phyloP scores from a whole-genome alignment of 2,329 filamentous ascomycete species.

The Thelonectria discophora region DNA sequence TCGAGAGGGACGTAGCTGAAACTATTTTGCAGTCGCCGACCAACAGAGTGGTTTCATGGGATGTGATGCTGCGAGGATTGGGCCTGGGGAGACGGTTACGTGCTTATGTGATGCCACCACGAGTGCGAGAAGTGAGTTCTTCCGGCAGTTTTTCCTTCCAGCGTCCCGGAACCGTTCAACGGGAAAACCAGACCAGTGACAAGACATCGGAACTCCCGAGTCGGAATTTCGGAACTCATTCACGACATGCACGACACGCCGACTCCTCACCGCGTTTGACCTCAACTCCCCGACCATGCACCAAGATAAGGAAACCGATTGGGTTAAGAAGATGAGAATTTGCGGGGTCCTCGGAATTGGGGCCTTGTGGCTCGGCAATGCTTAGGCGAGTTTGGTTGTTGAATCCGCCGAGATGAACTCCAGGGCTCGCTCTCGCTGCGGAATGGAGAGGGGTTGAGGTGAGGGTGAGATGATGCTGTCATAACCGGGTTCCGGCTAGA shows the following conservation, averaged over 20 bases:
- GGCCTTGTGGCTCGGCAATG: not conserved
- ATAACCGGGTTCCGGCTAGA: slow-evolving; percentile 10
- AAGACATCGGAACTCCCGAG: not conserved
- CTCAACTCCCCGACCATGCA: not conserved
- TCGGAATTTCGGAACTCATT: slow-evolving; percentile 14
- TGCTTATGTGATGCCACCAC: no score
- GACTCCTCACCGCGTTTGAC: not conserved
- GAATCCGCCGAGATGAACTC: not conserved
- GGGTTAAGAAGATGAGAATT: not conserved
- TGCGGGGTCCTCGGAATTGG: slow-evolving; percentile 10
- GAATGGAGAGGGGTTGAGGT: not conserved
- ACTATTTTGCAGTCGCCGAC: not conserved
- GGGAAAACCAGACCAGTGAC: not conserved
- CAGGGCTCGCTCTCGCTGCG: not conserved
- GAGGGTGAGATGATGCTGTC: no score
- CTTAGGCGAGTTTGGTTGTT: not conserved
- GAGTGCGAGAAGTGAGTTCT: no score
- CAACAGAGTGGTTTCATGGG: not conserved
- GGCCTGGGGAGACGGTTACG: not conserved
- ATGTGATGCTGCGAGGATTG: not conserved
- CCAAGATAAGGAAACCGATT: slow-evolving; percentile 6
- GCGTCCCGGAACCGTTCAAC: not conserved
- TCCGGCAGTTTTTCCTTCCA: no score
- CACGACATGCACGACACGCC: not conserved
- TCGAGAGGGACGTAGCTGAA: not conserved